A percentile compares a stretch with the other conserved stretches of the same genome.
Conservation (phyloP, 2,329 filamentous ascomycete species). For the Pseudophaeomoniella oleicola region DNA sequence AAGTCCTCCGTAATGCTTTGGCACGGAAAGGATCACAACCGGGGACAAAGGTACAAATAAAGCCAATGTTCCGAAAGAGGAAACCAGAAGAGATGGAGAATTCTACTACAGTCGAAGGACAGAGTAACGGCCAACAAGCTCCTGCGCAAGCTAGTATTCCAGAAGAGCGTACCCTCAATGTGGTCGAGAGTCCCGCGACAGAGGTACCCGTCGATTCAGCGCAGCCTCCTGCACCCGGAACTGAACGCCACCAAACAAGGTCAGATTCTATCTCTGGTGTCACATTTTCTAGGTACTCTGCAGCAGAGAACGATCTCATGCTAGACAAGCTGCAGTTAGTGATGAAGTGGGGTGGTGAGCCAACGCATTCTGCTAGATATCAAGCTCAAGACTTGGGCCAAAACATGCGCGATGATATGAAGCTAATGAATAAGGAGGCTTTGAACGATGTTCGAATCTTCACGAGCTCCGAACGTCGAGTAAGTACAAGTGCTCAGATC, state of each 20-base stretch:
- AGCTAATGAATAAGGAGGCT: slow-evolving; percentile 82
- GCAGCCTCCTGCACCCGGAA: slow-evolving; percentile 14
- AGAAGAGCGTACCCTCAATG: slow-evolving; percentile 2
- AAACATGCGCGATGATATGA: slow-evolving; percentile 89
- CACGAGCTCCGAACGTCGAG: slow-evolving; percentile 86
- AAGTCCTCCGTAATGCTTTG: slow-evolving; percentile 68
- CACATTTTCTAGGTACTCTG: slow-evolving; percentile 86
- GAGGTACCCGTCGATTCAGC: slow-evolving; percentile 8
- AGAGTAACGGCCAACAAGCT: neutral
- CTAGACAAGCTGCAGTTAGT: slow-evolving; percentile 94
- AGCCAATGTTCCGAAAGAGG: slow-evolving; percentile 94
- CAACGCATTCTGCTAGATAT: slow-evolving; percentile 91
- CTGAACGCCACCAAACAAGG: slow-evolving; percentile 40
- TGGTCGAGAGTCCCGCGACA: slow-evolving; percentile 2
- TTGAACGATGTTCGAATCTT: slow-evolving; percentile 89
- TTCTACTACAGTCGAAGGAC: slow-evolving; percentile 6
- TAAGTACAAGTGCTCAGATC: slow-evolving; percentile 88
- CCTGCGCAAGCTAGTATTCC: slow-evolving; percentile 2
- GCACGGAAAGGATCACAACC: slow-evolving; percentile 88
- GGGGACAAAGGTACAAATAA: slow-evolving; percentile 96
- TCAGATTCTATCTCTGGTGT: slow-evolving; percentile 80
- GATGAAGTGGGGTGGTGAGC: slow-evolving; percentile 98
- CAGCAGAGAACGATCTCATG: slow-evolving; percentile 80
- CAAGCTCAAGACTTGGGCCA: slow-evolving; percentile 89
- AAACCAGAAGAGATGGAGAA: slow-evolving; percentile 44